Conservation (phyloP, 1,284 basidiomycete genomes). For the Quambalaria eucalypti region DNA sequence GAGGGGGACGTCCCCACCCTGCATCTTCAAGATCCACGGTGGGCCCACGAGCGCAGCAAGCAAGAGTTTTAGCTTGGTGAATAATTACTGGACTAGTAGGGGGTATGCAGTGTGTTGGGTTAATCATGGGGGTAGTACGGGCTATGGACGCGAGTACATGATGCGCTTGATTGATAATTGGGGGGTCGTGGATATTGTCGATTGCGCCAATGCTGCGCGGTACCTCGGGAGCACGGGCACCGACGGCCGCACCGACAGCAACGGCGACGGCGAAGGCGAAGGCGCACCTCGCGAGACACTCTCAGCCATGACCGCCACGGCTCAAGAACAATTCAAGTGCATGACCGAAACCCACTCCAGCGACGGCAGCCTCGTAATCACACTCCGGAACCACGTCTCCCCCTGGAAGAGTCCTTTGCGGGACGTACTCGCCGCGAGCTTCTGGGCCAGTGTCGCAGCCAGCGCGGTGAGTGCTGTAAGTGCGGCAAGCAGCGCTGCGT, state of each 20-base stretch:
- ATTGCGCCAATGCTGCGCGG: constrained; percentile 55
- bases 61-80: constrained; percentile 52
- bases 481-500: background rate
- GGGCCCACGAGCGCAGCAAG: constrained; percentile 56
- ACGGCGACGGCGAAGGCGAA: background rate
- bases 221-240: constrained; percentile 48
- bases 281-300: background rate
- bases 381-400: constrained; percentile 9
- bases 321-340: background rate
- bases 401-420: background rate
- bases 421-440: no score
- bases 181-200: constrained; percentile 61
- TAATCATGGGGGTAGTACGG: constrained; percentile 62
- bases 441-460: background rate
- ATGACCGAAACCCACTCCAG: constrained; percentile 6
- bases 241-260: background rate
- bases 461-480: background rate
- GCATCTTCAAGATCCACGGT: constrained; percentile 59
- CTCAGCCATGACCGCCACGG: background rate
- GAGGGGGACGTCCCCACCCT: constrained; percentile 57
- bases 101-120: constrained; percentile 55
- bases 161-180: constrained; percentile 58
- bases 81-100: constrained; percentile 52
- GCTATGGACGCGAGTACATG: constrained; percentile 51
- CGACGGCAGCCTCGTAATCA: constrained; percentile 13